Conservation (phyloP, 495 filamentous ascomycete species). For the Delitschia confertaspora region DNA sequence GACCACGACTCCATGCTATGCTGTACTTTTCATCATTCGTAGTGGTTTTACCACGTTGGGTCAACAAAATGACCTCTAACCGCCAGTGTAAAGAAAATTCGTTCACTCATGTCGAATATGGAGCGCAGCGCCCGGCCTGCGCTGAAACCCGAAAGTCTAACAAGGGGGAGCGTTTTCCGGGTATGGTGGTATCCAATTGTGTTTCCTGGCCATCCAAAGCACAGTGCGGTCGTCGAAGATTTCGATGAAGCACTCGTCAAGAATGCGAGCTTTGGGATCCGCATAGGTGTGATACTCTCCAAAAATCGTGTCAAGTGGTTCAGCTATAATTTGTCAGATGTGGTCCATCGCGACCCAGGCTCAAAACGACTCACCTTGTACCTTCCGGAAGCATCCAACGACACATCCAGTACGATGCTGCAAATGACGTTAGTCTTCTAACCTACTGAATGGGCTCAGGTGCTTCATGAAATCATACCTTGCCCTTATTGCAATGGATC, state of each 20-base stretch:
- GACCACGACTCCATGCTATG: too few species aligned
- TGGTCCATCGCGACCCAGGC: neutral
- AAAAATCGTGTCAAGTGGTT: slow-evolving; percentile 48
- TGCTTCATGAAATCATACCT: slow-evolving; percentile 41
- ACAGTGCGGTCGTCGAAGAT: slow-evolving; percentile 36
- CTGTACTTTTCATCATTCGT: too few species aligned
- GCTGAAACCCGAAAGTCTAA: too few species aligned
- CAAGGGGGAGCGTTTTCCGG: neutral
- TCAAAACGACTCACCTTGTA: slow-evolving; percentile 12
- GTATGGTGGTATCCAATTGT: slow-evolving; percentile 8
- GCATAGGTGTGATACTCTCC: slow-evolving; percentile 62
- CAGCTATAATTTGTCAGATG: slow-evolving; percentile 42
- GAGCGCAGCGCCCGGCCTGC: too few species aligned
- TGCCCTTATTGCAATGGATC: slow-evolving; percentile 85
- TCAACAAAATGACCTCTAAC: too few species aligned
- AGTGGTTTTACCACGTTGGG: too few species aligned
- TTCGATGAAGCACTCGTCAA: slow-evolving; percentile 47
- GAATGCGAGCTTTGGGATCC: slow-evolving; percentile 49
- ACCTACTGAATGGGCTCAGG: neutral
- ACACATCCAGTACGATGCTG: slow-evolving; percentile 80
- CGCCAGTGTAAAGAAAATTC: too few species aligned
- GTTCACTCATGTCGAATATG: too few species aligned
- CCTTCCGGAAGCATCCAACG: slow-evolving; percentile 56
- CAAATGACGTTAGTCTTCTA: slow-evolving; percentile 6
- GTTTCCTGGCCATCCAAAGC: slow-evolving; percentile 17